Conservation (phyloP, 2,329 filamentous ascomycete species). For the Phialemoniopsis sp. region DNA sequence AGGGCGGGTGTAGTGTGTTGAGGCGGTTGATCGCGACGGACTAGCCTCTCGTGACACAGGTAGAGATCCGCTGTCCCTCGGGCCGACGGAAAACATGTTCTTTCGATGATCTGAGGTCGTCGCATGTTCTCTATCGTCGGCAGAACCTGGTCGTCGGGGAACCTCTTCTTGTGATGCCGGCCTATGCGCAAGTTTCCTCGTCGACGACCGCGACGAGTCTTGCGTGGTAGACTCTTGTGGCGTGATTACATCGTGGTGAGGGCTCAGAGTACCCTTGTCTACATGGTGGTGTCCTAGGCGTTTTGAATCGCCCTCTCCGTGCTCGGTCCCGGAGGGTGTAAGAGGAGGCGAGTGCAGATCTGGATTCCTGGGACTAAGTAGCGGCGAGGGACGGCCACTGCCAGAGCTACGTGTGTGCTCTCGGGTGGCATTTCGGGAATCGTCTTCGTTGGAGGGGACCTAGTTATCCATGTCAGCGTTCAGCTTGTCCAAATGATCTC, state of each 20-base stretch:
- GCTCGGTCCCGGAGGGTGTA: slow-evolving; percentile 73
- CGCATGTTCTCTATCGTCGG: slow-evolving; percentile 22
- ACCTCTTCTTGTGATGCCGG: slow-evolving; percentile 31
- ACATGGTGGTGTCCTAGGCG: slow-evolving; percentile 15
- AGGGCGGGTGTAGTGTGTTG: slow-evolving; percentile 63
- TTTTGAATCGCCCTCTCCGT: slow-evolving; percentile 28
- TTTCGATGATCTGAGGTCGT: slow-evolving; percentile 37
- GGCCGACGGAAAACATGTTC: slow-evolving; percentile 48
- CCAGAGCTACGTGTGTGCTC: slow-evolving; percentile 60
- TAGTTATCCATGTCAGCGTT: slow-evolving; percentile 22
- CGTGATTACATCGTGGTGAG: slow-evolving; percentile 45
- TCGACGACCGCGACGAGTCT: slow-evolving; percentile 38
- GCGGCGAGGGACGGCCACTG: slow-evolving; percentile 61
- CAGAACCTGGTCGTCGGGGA: slow-evolving; percentile 33
- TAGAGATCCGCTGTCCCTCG: slow-evolving; percentile 37
- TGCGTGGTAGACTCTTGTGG: slow-evolving; percentile 61
- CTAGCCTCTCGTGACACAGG: slow-evolving; percentile 59
- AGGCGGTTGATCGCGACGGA: slow-evolving; percentile 56
- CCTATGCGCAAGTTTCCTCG: slow-evolving; percentile 32
- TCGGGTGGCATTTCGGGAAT: slow-evolving; percentile 56
- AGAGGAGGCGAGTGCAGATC: slow-evolving; percentile 84
- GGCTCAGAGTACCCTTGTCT: slow-evolving; percentile 5
- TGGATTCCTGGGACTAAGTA: slow-evolving; percentile 61
- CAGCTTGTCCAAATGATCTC: not conserved
- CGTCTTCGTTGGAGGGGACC: slow-evolving; percentile 58